Conservation (phyloP, 2,329 filamentous ascomycete species). For the Cercospora zeae-maydis region DNA sequence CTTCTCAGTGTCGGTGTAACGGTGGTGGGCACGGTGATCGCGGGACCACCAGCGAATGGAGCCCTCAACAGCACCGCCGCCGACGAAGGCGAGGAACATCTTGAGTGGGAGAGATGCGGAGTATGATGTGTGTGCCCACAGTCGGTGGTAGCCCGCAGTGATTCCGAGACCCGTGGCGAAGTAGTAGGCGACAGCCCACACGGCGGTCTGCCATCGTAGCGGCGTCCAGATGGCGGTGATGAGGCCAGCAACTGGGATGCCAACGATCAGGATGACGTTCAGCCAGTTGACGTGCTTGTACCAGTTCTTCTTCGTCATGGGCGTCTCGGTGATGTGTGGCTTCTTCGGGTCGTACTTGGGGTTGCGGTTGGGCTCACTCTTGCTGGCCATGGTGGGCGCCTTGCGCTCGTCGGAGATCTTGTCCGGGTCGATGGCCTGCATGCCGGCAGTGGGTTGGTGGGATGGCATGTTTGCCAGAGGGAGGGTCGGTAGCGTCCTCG, state of each 20-base stretch:
- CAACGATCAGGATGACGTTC: constrained; percentile 76
- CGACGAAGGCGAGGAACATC: constrained; percentile 77
- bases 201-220: constrained; percentile 64
- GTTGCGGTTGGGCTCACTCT: constrained; percentile 51
- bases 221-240: constrained; percentile 76
- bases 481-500: not conserved
- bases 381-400: constrained; percentile 10
- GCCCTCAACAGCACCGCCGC: constrained; percentile 78
- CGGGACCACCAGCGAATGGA: constrained; percentile 87
- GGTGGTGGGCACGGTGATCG: constrained; percentile 82
- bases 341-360: constrained; percentile 62
- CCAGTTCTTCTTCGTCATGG: constrained; percentile 79
- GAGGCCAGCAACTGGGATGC: constrained; percentile 70
- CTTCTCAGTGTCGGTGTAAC: constrained; percentile 89
- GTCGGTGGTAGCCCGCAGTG: constrained; percentile 65
- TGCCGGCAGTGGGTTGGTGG: constrained; percentile 44
- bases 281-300: constrained; percentile 93
- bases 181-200: constrained; percentile 75
- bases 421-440: constrained; percentile 19
- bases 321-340: constrained; percentile 78
- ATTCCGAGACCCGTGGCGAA: constrained; percentile 61
- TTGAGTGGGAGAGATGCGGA: constrained; percentile 71
- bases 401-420: constrained; percentile 21
- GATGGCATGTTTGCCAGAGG: constrained; percentile 46
- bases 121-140: constrained; percentile 84